Evolutionary conservation across 441 rosid species (phyloP).

Genomic region (Gossypium laxum): DNA sequence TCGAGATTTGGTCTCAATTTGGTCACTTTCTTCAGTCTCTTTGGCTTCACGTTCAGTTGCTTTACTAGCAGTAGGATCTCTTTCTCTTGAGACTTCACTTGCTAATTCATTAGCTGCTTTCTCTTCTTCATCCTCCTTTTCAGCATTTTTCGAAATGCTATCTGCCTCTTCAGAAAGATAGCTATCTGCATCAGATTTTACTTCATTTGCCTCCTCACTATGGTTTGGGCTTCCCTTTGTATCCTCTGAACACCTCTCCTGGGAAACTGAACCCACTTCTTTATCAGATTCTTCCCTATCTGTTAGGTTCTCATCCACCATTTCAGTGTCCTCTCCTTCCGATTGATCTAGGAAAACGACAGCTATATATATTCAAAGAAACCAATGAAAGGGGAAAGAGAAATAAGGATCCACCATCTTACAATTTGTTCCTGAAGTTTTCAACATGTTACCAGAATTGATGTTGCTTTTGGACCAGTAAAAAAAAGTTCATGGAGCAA

Average conservation of each 20-base stretch:
- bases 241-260: conserved; percentile 29
- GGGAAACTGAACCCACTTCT: conserved; percentile 33
- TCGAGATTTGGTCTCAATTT: conserved; percentile 22
- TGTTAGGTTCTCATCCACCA: conserved; percentile 22
- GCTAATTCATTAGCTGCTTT: conserved; percentile 27
- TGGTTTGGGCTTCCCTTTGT: conserved; percentile 26
- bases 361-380: not conserved
- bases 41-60: conserved; percentile 37
- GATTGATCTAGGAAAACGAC: conserved; percentile 29
- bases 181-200: conserved; percentile 36
- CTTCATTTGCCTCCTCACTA: conserved; percentile 38
- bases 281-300: conserved; percentile 36
- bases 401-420: not conserved
- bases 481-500: not conserved
- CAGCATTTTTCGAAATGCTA: conserved; percentile 27
- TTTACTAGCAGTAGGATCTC: conserved; percentile 27
- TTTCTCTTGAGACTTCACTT: conserved; percentile 28
- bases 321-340: conserved; percentile 28
- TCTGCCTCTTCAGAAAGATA: conserved; percentile 25
- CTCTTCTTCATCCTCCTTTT: conserved; percentile 24
- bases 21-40: conserved; percentile 28
- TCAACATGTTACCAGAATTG: not conserved
- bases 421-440: not conserved
- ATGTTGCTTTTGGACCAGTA: not conserved
- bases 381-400: not conserved